Percentiles rank a stretch among this genome's conserved stretches.
Conservation (phyloP, 1,284 basidiomycete species). For the Apiotrichum laibachii region DNA sequence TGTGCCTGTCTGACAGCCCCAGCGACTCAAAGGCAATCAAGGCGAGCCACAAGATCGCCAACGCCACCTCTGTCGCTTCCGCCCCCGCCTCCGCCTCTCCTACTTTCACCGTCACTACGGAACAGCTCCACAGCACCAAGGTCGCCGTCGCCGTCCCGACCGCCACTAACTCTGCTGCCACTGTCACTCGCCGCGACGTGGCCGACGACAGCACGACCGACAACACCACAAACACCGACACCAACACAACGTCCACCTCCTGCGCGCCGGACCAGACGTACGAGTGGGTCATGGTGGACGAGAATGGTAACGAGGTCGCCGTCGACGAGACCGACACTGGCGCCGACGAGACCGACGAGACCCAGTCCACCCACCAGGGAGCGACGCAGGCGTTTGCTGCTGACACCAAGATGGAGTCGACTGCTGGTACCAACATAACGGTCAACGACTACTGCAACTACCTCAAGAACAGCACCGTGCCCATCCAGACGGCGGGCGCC, state of each 20-base stretch:
- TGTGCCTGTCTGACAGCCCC: not conserved
- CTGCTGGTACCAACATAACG: not conserved
- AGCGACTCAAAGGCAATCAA: conserved; percentile 66
- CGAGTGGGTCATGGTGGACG: not conserved
- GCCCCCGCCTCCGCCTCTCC: not conserved
- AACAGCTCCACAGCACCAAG: not conserved
- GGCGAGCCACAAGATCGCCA: conserved; percentile 11
- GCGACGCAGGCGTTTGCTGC: not conserved
- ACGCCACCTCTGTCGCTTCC: not conserved
- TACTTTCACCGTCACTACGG: not conserved
- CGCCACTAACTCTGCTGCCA: not conserved
- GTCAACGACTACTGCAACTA: conserved; percentile 59
- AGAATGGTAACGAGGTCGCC: not conserved
- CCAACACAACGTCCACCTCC: not conserved
- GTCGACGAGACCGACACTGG: not conserved
- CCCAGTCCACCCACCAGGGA: too few relatives aligned
- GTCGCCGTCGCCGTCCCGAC: not conserved
- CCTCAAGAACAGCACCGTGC: conserved; percentile 67
- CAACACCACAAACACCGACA: not conserved
- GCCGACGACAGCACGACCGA: not conserved
- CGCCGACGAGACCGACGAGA: not conserved
- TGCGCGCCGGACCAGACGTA: not conserved
- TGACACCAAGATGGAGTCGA: not conserved
- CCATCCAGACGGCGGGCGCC: conserved; percentile 77
- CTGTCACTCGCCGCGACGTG: not conserved